phyloP scores from a whole-genome alignment of 768 basidiomycete species.

The Pleurotus salmoneostramineus region DNA sequence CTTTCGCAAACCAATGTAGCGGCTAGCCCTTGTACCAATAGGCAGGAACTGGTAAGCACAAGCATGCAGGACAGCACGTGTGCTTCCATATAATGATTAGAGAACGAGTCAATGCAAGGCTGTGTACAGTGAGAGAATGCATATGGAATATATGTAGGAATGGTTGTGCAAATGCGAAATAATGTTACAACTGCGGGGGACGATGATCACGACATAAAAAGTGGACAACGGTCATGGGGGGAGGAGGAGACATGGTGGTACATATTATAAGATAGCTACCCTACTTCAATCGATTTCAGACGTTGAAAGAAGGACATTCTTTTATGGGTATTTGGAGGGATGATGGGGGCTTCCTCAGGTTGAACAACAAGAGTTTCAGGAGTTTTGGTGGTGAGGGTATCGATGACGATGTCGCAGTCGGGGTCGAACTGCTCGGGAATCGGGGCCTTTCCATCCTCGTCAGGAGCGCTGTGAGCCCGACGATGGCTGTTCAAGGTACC shows the following conservation, averaged over 20 bases:
- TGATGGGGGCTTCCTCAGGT: slow-evolving; percentile 1
- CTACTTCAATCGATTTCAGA: slow-evolving; percentile 19
- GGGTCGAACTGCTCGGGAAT: neutral
- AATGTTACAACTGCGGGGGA: slow-evolving; percentile 4
- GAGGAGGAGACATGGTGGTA: slow-evolving; percentile 1
- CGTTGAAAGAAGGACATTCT: slow-evolving; percentile 32
- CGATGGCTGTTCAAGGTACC: slow-evolving; percentile 39
- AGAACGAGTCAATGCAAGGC: neutral
- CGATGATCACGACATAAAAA: neutral
- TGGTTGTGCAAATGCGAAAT: neutral
- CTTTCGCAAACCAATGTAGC: neutral
- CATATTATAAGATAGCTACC: neutral
- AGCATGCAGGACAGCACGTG: neutral
- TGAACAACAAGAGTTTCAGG: neutral
- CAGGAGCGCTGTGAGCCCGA: slow-evolving; percentile 50
- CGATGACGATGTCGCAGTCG: neutral
- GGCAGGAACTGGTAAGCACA: neutral
- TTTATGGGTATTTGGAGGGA: slow-evolving; percentile 19
- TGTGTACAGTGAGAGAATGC: neutral
- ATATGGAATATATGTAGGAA: neutral
- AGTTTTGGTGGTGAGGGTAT: neutral
- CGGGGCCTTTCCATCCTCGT: slow-evolving; percentile 16
- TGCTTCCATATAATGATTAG: neutral
- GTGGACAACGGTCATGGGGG: neutral
- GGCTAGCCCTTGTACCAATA: neutral